Evolutionary conservation across 176 grass and related monocot species (phyloP).

Genomic region (Eremochloa ophiuroides): DNA sequence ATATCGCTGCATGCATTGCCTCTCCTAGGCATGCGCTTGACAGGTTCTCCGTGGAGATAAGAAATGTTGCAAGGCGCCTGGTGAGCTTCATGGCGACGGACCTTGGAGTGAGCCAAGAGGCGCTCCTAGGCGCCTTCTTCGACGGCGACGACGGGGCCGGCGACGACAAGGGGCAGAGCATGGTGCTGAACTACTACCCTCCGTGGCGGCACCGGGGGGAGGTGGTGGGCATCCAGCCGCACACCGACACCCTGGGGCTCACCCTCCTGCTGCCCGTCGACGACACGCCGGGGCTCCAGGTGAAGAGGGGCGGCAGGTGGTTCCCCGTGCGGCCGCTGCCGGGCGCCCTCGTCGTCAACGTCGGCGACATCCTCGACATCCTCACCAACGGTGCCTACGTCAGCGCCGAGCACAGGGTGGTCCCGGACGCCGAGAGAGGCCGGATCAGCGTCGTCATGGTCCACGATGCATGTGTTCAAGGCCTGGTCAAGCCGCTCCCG

Average conservation of each 20-base stretch:
- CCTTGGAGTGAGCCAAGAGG: background rate
- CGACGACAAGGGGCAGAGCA: background rate
- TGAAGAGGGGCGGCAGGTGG: background rate
- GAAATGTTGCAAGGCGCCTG: background rate
- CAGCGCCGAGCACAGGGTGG: slow-evolving; percentile 11
- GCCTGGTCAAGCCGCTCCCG: background rate
- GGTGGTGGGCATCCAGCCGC: background rate
- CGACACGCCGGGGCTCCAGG: slow-evolving; percentile 11
- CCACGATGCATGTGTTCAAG: background rate
- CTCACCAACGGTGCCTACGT: background rate
- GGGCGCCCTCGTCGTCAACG: background rate
- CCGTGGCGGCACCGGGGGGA: background rate
- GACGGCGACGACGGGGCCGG: background rate
- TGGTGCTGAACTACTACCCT: background rate
- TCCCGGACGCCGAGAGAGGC: background rate
- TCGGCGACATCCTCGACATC: background rate
- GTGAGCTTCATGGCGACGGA: background rate
- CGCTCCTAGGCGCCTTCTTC: background rate
- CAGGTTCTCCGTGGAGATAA: background rate
- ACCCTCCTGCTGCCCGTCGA: background rate
- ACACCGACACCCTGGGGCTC: background rate
- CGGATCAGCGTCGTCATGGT: background rate
- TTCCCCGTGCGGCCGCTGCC: slow-evolving; percentile 7
- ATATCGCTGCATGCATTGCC: background rate
- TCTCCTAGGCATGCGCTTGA: background rate